Evolutionary conservation across 2,329 filamentous ascomycete genomes (phyloP), one percentile per base, ranked within the genome.

Genomic region (Fusarium palustre): DNA sequence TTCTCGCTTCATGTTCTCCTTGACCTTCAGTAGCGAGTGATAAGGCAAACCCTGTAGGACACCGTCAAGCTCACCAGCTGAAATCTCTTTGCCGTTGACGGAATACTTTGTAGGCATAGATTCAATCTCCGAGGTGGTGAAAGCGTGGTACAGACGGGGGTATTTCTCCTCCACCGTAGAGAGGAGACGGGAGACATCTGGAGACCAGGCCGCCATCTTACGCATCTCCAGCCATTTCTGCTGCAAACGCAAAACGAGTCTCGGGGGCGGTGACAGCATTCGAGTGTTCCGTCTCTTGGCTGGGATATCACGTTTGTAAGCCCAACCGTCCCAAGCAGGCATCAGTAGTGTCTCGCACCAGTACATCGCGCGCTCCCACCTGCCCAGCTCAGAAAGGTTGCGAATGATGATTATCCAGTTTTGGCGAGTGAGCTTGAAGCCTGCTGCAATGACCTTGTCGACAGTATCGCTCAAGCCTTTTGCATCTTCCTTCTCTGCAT

Each of bases 321-420:
- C 70, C 92, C 94, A 97, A 25, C 93, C 93, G 13, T 87, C 86
- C 87, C 94, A 97, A 34, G 87, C 84, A 2, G 87, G 85, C 87
- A 97, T 97, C 57, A 98, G 89, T 64, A 88, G 87, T 28, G 84
- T 80, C 81, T 98, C 95, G 76, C 92, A 95, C 53, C 90, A 80
- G 24, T 81, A 76, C 79, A 96, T 97, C 38, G 94, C 94, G 22
- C 90, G 84, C 48, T 87, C 80, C 72, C 86, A 85, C 46, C 86
- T 83, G 46, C 86, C 84, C 55, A 88, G 83, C 16, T 84, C 81
- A 25, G 89, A 87, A 30, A 97, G 87, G 52, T 85, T 79, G 72
- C 91, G 88, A 57, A 97, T 85, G 68, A 92, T 90, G 52, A 87
- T 84, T 76, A 97, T 96, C 93, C 93, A 97, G 71, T 92, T 94